phyloP scores from a whole-genome alignment of 176 grass and related monocot species.

The Alloteropsis semialata region DNA sequence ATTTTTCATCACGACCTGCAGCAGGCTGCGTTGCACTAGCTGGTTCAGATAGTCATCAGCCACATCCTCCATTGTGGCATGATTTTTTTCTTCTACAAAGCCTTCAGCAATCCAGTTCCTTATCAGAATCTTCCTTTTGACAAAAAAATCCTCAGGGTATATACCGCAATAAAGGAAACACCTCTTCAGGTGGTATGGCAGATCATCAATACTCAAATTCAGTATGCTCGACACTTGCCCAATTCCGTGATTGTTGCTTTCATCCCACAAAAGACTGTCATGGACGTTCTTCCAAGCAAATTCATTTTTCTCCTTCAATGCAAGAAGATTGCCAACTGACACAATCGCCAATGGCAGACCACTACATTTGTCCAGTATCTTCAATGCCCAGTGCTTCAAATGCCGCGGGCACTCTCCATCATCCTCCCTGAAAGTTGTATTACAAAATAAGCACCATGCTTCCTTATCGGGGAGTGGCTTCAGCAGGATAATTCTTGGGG shows the following conservation, averaged over 20 bases:
- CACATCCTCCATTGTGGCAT: slow-evolving; percentile 39
- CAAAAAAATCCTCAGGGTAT: slow-evolving; percentile 38
- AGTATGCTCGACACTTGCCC: slow-evolving; percentile 33
- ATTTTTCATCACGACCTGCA: slow-evolving; percentile 27
- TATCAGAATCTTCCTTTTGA: slow-evolving; percentile 47
- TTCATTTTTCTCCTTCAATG: not conserved
- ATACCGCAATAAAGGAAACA: slow-evolving; percentile 50
- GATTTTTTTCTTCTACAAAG: slow-evolving; percentile 19
- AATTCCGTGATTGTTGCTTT: not conserved
- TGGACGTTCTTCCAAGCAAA: slow-evolving; percentile 39
- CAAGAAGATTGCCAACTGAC: slow-evolving; percentile 37
- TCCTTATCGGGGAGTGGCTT: not conserved
- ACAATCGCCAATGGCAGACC: slow-evolving; percentile 56
- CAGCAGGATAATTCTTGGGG: not conserved
- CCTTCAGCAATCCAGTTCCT: slow-evolving; percentile 47
- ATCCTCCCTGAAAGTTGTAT: slow-evolving; percentile 16
- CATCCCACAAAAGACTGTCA: slow-evolving; percentile 28
- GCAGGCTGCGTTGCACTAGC: slow-evolving; percentile 27
- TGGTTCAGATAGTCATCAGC: slow-evolving; percentile 42
- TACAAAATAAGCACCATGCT: slow-evolving; percentile 32
- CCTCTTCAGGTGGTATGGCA: slow-evolving; percentile 38
- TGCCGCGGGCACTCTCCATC: not conserved
- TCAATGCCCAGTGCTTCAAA: not conserved
- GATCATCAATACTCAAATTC: slow-evolving; percentile 43
- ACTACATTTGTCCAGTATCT: slow-evolving; percentile 37